Conservation (phyloP, 805 yeast species). For the Sugiyamaella qingdaonensis region DNA sequence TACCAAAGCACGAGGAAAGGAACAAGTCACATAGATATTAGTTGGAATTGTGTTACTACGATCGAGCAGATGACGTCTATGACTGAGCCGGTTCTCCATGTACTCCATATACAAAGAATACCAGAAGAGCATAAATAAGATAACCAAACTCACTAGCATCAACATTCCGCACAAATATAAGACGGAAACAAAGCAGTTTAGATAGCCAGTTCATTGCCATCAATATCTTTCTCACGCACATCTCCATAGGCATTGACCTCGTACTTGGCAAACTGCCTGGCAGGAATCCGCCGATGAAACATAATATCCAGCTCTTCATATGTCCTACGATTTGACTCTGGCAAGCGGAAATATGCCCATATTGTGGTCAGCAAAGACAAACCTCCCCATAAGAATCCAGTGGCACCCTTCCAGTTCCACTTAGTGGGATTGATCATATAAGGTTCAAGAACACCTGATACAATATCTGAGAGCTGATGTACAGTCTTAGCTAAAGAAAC, state of each 20-base stretch:
- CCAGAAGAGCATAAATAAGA: too few species aligned
- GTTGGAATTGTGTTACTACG: too few species aligned
- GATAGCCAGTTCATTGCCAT: neutral
- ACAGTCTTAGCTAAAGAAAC: constrained; percentile 21
- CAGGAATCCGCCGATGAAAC: constrained; percentile 50
- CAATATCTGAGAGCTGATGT: constrained; percentile 4
- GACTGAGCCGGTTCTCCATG: too few species aligned
- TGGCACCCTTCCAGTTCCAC: constrained; percentile 15
- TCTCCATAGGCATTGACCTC: neutral
- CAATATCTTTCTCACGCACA: neutral
- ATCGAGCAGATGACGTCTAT: too few species aligned
- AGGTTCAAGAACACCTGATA: constrained; percentile 9
- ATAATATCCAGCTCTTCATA: constrained; percentile 37
- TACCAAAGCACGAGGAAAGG: too few species aligned
- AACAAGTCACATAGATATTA: too few species aligned
- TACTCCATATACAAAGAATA: too few species aligned
- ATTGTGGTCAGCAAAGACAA: constrained; percentile 41
- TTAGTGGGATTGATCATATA: constrained; percentile 16
- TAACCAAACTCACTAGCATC: too few species aligned
- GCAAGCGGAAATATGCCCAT: constrained; percentile 33
- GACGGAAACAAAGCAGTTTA: too few species aligned
- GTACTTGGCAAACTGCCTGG: constrained; percentile 53
- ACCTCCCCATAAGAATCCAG: constrained; percentile 12
- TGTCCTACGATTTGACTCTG: constrained; percentile 20
- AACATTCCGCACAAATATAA: too few species aligned